Percentiles rank a stretch among this genome's conserved stretches.
Evolutionary conservation across 257 asterid species (phyloP).

Genomic region (Lycium barbarum): DNA sequence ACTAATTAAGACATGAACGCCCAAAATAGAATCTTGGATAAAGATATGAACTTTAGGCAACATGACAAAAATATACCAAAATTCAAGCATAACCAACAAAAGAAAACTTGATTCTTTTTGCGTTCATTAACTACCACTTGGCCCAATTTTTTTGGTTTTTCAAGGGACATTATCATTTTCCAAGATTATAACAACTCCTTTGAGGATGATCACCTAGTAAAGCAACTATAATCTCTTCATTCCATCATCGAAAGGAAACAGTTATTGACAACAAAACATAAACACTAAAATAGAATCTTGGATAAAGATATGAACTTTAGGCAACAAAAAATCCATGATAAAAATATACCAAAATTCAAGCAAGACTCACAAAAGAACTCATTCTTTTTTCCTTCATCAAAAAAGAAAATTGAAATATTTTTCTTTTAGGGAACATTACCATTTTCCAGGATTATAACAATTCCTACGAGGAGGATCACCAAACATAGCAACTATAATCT

Average conservation of each 20-base stretch:
- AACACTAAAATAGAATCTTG: not conserved
- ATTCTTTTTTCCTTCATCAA: not conserved
- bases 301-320: not conserved
- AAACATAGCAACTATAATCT: not conserved
- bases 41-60: not conserved
- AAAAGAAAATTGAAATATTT: not conserved
- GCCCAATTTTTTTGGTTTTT: not conserved
- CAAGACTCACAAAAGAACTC: not conserved
- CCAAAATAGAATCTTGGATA: not conserved
- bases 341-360: not conserved
- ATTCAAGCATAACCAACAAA: not conserved
- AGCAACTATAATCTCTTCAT: not conserved
- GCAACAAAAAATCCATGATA: not conserved
- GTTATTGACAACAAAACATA: not conserved
- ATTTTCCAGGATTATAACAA: not conserved
- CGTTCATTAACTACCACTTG: not conserved
- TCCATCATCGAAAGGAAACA: not conserved
- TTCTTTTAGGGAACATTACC: not conserved
- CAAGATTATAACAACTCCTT: no score
- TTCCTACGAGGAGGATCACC: not conserved
- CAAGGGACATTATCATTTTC: no score
- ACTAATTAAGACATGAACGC: not conserved
- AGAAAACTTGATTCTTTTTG: not conserved
- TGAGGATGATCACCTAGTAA: no score
- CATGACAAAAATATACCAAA: not conserved